Base-by-base conservation (phyloP, 2,329 filamentous ascomycete species). In the Clonostachys rhizophaga region DNA sequence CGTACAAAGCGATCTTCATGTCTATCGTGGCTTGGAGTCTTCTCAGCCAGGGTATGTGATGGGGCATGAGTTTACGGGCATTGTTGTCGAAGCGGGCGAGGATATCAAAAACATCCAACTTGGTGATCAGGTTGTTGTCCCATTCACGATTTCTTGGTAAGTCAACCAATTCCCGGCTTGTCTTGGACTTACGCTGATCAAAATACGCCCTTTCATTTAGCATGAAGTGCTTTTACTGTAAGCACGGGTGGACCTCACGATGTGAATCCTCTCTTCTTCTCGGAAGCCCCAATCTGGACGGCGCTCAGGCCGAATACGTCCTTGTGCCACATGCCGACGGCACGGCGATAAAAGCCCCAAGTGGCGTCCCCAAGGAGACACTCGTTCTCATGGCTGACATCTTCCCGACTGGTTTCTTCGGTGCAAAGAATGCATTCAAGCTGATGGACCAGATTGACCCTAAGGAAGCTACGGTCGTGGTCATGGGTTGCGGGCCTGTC, bases 331-430 rank as follows among this genome's bases (percentile, higher is more conserved):
- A 86, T 47, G 91, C 91, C 12, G 90, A 49, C 34, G 37, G 34
- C 5, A 48, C 47, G 8, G 47, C 45, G 30, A 41, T 49, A 17
- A 47, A 47, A 33, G 47, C 47, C 9, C 50, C 50, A 10, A n/a
- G 14, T 4, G 17, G 7, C 7, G 17, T 39, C 36, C 14, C 17
- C 39, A 85, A 92, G 54, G 79, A 87, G 53, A 83, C 83, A 35
- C 74, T 95, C 43, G 83, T 95, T 7, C 76, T 96, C 24, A 95
- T 96, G 91, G 90, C 89, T 14, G 91, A 96, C 61, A 95, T 96
- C 58, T 95, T 94, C 66, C 91, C 91, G 2, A 89, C 85, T 0
- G 88, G 91, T 8, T 95, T 83, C 68, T 95, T 91, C 56, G 91
- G 89, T 7, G 88, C 88, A 5, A 76, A 78, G 48, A 94, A 90